Evolutionary conservation across 768 basidiomycete species (phyloP).

Genomic region (Mycena rebaudengoi): DNA sequence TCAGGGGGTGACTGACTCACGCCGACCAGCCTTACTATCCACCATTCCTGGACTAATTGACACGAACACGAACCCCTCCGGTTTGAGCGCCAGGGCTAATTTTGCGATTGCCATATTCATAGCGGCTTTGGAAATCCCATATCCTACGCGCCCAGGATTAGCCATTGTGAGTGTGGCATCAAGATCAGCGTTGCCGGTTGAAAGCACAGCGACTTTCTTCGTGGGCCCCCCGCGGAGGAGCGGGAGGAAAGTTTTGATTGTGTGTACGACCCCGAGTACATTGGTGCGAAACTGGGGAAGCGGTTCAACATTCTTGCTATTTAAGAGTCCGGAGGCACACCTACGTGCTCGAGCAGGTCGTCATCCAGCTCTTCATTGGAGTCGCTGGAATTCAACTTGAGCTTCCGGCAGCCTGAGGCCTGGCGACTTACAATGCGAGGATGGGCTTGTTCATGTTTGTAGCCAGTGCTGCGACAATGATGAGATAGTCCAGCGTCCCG

Average conservation of each 20-base stretch:
- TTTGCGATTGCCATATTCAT: slow-evolving; percentile 19
- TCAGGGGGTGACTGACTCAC: slow-evolving; percentile 11
- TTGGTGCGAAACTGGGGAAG: slow-evolving; percentile 16
- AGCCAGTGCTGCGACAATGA: slow-evolving; percentile 16
- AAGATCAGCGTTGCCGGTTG: slow-evolving; percentile 12
- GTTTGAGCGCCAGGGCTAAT: slow-evolving; percentile 15
- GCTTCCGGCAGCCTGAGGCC: slow-evolving; percentile 10
- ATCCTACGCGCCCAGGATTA: slow-evolving; percentile 12
- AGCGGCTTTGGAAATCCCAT: slow-evolving; percentile 19
- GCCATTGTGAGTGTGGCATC: slow-evolving; percentile 12
- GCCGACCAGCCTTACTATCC: slow-evolving; percentile 13
- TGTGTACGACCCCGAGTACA: slow-evolving; percentile 18
- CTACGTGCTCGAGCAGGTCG: slow-evolving; percentile 17
- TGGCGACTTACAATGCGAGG: slow-evolving; percentile 16
- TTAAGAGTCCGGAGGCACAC: slow-evolving; percentile 1
- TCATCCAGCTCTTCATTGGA: slow-evolving; percentile 14
- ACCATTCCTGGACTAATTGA: slow-evolving; percentile 19
- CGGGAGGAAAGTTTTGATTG: slow-evolving; percentile 16
- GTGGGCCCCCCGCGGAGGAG: slow-evolving; percentile 12
- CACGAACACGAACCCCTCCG: slow-evolving; percentile 20
- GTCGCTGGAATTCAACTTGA: slow-evolving; percentile 15
- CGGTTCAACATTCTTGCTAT: slow-evolving; percentile 10
- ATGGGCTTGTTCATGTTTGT: slow-evolving; percentile 16
- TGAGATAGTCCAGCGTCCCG: slow-evolving; percentile 20
- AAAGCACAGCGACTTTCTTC: slow-evolving; percentile 16